phyloP scores from a whole-genome alignment of 1,284 basidiomycete species.

The Sutorius eximius region DNA sequence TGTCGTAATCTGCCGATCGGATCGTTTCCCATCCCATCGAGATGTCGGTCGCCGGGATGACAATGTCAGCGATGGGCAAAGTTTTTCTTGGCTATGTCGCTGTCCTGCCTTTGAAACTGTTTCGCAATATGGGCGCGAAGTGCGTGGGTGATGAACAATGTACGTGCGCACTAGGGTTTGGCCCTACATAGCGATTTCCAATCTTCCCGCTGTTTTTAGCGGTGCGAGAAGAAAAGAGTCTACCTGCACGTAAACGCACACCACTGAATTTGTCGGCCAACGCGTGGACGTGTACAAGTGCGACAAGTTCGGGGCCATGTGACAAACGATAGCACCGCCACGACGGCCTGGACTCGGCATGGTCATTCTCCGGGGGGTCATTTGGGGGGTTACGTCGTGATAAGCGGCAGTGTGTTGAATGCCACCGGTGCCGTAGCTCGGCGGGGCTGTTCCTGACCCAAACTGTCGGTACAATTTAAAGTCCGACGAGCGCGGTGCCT shows the following conservation, averaged over 20 bases:
- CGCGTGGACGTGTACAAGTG: background rate
- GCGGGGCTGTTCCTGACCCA: slow-evolving; percentile 37
- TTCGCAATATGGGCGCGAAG: slow-evolving; percentile 7
- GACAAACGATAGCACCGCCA: background rate
- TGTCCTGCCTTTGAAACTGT: slow-evolving; percentile 1
- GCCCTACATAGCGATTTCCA: background rate
- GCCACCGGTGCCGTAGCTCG: slow-evolving; percentile 37
- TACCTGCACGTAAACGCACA: background rate
- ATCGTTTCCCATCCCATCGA: background rate
- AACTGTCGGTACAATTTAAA: slow-evolving; percentile 19
- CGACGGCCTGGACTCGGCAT: slow-evolving; percentile 5
- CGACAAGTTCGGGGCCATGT: slow-evolving; percentile 10
- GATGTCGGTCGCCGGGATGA: background rate
- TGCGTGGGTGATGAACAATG: slow-evolving; percentile 4
- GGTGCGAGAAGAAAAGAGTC: too few species aligned
- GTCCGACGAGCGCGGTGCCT: slow-evolving; percentile 36
- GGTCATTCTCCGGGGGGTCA: slow-evolving; percentile 14
- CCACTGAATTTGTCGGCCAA: too few species aligned
- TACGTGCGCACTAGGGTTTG: slow-evolving; percentile 1
- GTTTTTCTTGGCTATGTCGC: slow-evolving; percentile 12
- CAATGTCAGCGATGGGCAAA: slow-evolving; percentile 2
- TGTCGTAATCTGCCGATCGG: background rate
- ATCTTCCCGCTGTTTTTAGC: background rate
- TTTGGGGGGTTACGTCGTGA: slow-evolving; percentile 21
- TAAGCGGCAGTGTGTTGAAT: slow-evolving; percentile 20